Base-by-base conservation (phyloP, 805 yeast genomes). In the Pichia membranifaciens region DNA sequence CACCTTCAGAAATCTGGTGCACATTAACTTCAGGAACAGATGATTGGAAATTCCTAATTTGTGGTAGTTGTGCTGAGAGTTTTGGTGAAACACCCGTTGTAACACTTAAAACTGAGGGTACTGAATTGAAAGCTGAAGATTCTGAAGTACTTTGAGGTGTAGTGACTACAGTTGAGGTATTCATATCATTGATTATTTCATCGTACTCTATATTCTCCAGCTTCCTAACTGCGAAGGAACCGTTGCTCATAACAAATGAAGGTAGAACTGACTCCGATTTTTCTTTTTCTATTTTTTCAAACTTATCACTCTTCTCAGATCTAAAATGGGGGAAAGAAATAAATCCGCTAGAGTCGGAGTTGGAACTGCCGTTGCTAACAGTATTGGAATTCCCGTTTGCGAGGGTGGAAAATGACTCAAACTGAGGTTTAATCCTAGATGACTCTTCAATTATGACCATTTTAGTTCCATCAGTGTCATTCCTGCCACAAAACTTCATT, bases 221-320 rank as follows among this genome's bases (percentile, higher is more conserved):
- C 55, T 54, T 59, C 12, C 67, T 43, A 2, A 61, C 50, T 1
- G 69, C 69, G 58, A 57, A 64, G 6, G 56, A 52, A 1, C 60
- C 60, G 34, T 51, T 51, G 1, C 58, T 55, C 12, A 65, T 52
- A 3, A 51, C 40, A 40, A 60, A 56, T 13, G 51, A 42, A 2
- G 68, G 68, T 18, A 57, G 60, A 38, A 58, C 48, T 13, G 50
- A 45, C 20, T 60, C 66, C 6, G 58, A 45, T 13, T 16, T 16
- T 21, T 38, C 37, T 2, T 35, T 28, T 17, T 28, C 34, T 5
- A 10, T 17, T 16, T 22, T 29, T 2, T 21, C 42, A 5, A 15
- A 28, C 15, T 46, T 41, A 13, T 46, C 50, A 3, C 17, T 3
- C 21, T 42, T 47, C 9, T 43, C 44, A 23, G 49, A 41, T 35